phyloP scores from a whole-genome alignment of 2,329 filamentous ascomycete genomes.

The Colletotrichum australisinense region DNA sequence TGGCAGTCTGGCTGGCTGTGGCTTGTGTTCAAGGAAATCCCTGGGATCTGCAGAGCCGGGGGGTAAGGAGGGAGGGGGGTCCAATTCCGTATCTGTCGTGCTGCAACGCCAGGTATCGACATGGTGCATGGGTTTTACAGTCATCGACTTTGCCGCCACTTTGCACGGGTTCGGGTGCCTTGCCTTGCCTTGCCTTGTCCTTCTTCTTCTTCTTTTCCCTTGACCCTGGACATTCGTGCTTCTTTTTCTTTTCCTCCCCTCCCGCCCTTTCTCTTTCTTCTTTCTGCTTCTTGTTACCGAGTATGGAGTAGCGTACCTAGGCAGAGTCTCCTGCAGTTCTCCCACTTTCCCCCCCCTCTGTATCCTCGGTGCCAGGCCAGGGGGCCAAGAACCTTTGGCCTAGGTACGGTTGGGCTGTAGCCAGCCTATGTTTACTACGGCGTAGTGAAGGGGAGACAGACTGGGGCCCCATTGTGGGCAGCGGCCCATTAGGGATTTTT shows the following conservation, averaged over 20 bases:
- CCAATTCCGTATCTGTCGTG: conserved; percentile 34
- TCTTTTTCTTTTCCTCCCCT: not conserved
- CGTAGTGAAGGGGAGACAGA: not conserved
- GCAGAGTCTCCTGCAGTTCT: no score
- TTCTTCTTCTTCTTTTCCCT: not conserved
- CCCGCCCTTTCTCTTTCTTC: not conserved
- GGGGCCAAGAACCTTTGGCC: not conserved
- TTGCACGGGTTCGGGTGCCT: not conserved
- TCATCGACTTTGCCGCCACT: conserved; percentile 32
- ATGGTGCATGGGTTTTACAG: conserved; percentile 10
- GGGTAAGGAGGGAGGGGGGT: conserved; percentile 8
- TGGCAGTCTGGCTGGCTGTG: not conserved
- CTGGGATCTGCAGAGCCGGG: conserved; percentile 33
- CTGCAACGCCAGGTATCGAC: conserved; percentile 30
- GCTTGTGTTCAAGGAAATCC: conserved; percentile 26
- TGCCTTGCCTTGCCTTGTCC: not conserved
- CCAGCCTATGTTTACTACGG: no score
- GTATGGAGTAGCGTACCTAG: no score
- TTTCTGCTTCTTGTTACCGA: not conserved
- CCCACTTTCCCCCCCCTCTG: not conserved
- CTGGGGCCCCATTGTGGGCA: not conserved
- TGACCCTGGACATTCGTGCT: no score
- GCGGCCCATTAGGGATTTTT: not conserved
- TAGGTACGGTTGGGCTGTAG: not conserved
- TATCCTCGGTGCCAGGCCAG: not conserved